Percentiles rank a stretch among this genome's conserved stretches.
Evolutionary conservation across 164 flowering plant species (phyloP).

Genomic region (Piper betle): DNA sequence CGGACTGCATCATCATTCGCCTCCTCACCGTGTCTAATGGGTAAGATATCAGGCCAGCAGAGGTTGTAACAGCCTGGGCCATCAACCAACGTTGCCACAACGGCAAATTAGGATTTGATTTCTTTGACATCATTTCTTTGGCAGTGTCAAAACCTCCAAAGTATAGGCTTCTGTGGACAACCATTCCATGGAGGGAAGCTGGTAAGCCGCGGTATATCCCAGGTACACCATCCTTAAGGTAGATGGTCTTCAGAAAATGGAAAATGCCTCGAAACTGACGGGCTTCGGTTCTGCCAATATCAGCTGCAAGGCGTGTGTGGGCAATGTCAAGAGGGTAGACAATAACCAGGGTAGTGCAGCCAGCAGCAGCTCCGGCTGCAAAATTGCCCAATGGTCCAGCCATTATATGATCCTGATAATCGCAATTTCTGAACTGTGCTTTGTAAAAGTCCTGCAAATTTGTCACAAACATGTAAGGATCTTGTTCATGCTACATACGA

Average conservation of each 20-base stretch:
- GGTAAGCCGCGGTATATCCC: slow-evolving; percentile 91
- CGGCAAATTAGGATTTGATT: slow-evolving; percentile 35
- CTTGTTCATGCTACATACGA: too few relatives aligned
- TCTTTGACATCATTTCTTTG: slow-evolving; percentile 54
- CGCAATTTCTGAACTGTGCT: slow-evolving; percentile 35
- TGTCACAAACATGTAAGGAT: too few relatives aligned
- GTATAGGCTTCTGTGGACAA: slow-evolving; percentile 83
- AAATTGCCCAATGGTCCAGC: slow-evolving; percentile 66
- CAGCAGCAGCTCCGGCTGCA: slow-evolving; percentile 87
- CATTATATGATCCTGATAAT: slow-evolving; percentile 20
- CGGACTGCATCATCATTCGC: slow-evolving; percentile 99
- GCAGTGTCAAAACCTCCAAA: slow-evolving; percentile 96
- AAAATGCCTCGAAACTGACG: slow-evolving; percentile 78
- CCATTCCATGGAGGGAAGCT: slow-evolving; percentile 92
- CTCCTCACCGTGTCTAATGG: slow-evolving; percentile 91
- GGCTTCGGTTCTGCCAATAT: slow-evolving; percentile 50
- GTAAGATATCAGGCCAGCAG: slow-evolving; percentile 82
- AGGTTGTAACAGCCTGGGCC: slow-evolving; percentile 91
- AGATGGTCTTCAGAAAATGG: slow-evolving; percentile 68
- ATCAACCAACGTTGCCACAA: slow-evolving; percentile 85
- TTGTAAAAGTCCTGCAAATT: slow-evolving; percentile 68
- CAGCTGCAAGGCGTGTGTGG: slow-evolving; percentile 96
- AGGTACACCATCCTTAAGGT: slow-evolving; percentile 55
- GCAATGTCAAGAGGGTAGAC: slow-evolving; percentile 96
- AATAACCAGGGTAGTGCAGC: slow-evolving; percentile 77